Conservation (phyloP, 257 asterid species). For the Misopates orontium region DNA sequence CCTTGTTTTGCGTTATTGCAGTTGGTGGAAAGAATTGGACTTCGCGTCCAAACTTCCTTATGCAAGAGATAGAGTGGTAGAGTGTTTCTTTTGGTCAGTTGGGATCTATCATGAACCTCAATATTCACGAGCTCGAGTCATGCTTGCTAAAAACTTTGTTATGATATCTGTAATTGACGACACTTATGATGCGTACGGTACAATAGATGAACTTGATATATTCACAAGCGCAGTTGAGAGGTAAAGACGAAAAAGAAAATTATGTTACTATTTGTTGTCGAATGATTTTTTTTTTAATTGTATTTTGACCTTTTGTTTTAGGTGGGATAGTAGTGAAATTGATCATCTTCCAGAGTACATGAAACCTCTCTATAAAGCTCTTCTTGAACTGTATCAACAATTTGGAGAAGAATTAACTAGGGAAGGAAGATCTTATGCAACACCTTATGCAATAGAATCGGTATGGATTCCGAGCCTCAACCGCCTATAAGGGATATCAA, state of each 20-base stretch:
- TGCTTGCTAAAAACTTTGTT: conserved; percentile 10
- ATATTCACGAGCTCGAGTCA: conserved; percentile 14
- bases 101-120: conserved; percentile 25
- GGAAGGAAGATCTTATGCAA: conserved; percentile 27
- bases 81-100: conserved; percentile 17
- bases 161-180: conserved; percentile 11
- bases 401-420: conserved; percentile 13
- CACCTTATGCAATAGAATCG: conserved; percentile 14
- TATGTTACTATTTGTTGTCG: neutral
- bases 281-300: neutral
- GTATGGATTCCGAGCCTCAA: neutral
- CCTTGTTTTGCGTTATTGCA: neutral
- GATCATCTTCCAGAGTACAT: conserved; percentile 19
- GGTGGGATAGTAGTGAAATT: conserved; percentile 33
- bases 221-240: conserved; percentile 19
- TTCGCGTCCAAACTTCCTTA: no score
- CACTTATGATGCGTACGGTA: conserved; percentile 19
- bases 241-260: neutral
- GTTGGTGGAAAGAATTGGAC: conserved; percentile 32
- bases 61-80: conserved; percentile 30
- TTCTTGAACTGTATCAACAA: conserved; percentile 16
- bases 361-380: conserved; percentile 5
- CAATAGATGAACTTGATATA: conserved; percentile 19
- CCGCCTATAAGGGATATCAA: no score
- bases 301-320: neutral